These are phyloP conservation scores for Cucumis variabilis DNA, from an alignment of 331 rosid species.

Conservation along the genomic window DNA sequence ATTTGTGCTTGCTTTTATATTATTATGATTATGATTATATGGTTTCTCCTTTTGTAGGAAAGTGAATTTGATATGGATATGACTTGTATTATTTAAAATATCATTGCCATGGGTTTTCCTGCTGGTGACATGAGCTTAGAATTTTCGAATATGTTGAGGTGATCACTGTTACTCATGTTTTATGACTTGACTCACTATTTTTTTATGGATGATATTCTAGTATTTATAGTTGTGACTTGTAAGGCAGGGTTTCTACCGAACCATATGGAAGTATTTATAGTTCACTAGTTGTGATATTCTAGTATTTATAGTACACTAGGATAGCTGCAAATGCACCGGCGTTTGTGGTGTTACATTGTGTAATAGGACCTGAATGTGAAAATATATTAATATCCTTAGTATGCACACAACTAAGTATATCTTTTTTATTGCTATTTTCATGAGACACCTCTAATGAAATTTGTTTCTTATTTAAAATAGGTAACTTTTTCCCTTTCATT, in stretches of 20 bases:
- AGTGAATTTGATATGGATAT: slow-evolving; percentile 98
- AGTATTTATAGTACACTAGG: neutral
- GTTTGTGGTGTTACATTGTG: neutral
- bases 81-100: slow-evolving; percentile 96
- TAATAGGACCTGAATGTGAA: neutral
- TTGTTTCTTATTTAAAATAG: too few species aligned
- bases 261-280: slow-evolving; percentile 99
- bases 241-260: slow-evolving; percentile 95
- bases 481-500: too few species aligned
- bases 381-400: too few species aligned
- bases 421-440: too few species aligned
- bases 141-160: slow-evolving; percentile 96
- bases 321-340: too few species aligned
- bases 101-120: slow-evolving; percentile 99
- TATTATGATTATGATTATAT: neutral
- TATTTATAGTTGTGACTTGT: slow-evolving; percentile 27
- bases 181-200: too few species aligned
- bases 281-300: too few species aligned
- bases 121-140: slow-evolving; percentile 99
- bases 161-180: slow-evolving; percentile 37
- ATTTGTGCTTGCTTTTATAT: neutral
- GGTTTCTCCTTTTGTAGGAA: slow-evolving; percentile 53
- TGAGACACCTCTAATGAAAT: too few species aligned
- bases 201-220: too few species aligned
- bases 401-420: too few species aligned